Evolutionary conservation across 192 early-diverging fungal genomes (phyloP), one percentile per base, ranked within the genome.

Genomic region (Coemansia sp.): DNA sequence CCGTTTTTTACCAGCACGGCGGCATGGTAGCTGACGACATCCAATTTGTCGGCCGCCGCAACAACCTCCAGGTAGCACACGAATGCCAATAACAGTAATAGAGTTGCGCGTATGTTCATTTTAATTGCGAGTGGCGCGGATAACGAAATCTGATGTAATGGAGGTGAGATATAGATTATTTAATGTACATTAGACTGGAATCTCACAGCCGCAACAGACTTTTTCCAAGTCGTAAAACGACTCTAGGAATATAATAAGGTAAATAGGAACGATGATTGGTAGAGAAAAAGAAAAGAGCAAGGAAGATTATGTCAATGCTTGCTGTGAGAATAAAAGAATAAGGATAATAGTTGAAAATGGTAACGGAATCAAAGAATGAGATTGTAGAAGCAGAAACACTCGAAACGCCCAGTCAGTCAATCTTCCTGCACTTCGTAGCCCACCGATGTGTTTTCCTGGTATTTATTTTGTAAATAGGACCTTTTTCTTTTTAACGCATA

Each of bases 1-100:
- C 68, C 67, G 54, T 80, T 67, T 50, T 70, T 73, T n/a, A 70
- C 68, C 18, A 80, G 49, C 14, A 71, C 5, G 2, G 61, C 69
- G 20, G 39, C 61, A 1, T 27, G 62, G 23, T 38, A 41, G 10
- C 10, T 20, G 19, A 14, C 29, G 7, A 47, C 10, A 13, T 20
- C 24, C 11, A 22, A 22, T 22, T 18, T 26, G 24, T 22, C 19
- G 51, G 19, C 24, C 22, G 23, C 24, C 18, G 23, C 3, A 22
- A 20, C 9, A 23, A 12, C 51, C 22, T 5, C 9, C 9, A 53
- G 20, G 23, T 13, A 20, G 24, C 16, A 53, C 13, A 53, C 23
- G 51, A 22, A 1, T 53, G 24, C 10, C 2, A 24, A 5, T 22
- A 26, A 12, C 20, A 53, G 12, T 53, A 53, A 24, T 45, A 45